Conservation (phyloP, 129 eudicot species). For the Mikania micrantha region DNA sequence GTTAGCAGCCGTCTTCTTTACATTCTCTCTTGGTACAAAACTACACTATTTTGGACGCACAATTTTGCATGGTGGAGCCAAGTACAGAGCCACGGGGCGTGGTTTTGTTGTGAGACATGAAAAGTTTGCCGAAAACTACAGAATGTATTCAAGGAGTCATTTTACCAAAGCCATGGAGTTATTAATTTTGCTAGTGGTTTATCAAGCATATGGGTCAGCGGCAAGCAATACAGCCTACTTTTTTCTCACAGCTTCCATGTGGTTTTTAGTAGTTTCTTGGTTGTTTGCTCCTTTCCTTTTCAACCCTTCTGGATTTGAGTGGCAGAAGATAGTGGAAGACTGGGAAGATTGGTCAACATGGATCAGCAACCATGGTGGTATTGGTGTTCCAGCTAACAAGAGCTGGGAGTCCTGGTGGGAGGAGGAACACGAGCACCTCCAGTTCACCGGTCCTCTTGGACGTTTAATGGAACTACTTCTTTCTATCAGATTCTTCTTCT, state of each 20-base stretch:
- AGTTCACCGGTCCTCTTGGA: constrained; percentile 65
- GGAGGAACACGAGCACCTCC: constrained; percentile 90
- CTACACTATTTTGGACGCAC: constrained; percentile 92
- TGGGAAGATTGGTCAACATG: constrained; percentile 96
- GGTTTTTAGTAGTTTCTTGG: constrained; percentile 89
- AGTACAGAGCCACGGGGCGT: constrained; percentile 98
- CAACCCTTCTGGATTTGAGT: constrained; percentile 94
- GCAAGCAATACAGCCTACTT: constrained; percentile 28
- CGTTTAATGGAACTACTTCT: constrained; percentile 65
- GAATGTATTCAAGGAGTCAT: constrained; percentile 98
- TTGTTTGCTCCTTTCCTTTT: constrained; percentile 94
- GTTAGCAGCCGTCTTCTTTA: constrained; percentile 83
- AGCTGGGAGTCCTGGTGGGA: constrained; percentile 99
- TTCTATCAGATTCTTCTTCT: constrained; percentile 73
- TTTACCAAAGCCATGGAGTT: constrained; percentile 86
- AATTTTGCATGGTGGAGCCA: constrained; percentile 90
- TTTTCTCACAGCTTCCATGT: constrained; percentile 64
- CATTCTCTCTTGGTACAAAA: constrained; percentile 95
- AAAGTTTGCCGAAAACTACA: constrained; percentile 93
- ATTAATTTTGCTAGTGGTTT: constrained; percentile 56
- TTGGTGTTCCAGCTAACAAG: constrained; percentile 93
- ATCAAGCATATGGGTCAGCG: constrained; percentile 54
- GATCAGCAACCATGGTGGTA: constrained; percentile 84
- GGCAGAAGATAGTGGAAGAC: constrained; percentile 98
- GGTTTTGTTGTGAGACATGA: constrained; percentile 96